phyloP scores from a whole-genome alignment of 768 basidiomycete species.

The Termitomyces titanicus region DNA sequence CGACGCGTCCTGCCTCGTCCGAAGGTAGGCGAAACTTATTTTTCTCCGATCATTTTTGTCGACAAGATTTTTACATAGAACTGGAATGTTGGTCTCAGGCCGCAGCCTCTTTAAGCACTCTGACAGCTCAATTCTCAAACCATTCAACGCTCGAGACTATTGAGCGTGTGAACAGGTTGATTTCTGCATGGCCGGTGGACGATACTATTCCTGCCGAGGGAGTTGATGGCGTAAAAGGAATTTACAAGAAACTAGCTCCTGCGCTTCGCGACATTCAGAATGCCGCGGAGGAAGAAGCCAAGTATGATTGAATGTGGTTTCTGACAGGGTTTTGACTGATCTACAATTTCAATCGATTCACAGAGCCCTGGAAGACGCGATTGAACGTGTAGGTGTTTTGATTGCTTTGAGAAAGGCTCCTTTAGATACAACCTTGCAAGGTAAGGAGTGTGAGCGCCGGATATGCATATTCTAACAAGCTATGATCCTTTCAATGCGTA shows the following conservation, averaged over 20 bases:
- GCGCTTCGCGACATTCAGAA: conserved; percentile 62
- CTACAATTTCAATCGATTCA: conserved; percentile 4
- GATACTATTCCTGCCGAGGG: conserved; percentile 68
- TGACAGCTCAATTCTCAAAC: conserved; percentile 53
- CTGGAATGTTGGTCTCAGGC: conserved; percentile 76
- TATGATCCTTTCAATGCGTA: conserved; percentile 13
- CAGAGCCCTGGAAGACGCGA: conserved; percentile 69
- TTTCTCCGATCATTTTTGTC: conserved; percentile 6
- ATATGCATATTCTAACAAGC: not conserved
- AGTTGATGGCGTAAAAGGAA: conserved; percentile 56
- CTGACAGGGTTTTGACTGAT: not conserved
- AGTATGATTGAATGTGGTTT: conserved; percentile 38
- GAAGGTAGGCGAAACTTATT: conserved; percentile 55
- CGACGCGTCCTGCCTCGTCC: conserved; percentile 64
- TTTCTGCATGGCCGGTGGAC: conserved; percentile 69
- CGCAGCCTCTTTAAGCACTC: conserved; percentile 49
- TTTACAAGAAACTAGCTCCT: conserved; percentile 56
- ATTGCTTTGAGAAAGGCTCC: conserved; percentile 73
- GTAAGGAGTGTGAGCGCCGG: conserved; percentile 30
- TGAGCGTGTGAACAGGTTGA: conserved; percentile 68
- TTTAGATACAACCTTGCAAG: conserved; percentile 48
- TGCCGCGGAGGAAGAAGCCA: conserved; percentile 57
- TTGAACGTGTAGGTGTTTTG: conserved; percentile 66
- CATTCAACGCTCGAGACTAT: conserved; percentile 53
- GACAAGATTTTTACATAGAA: conserved; percentile 40